Evolutionary conservation across 176 grass and related monocot genomes (phyloP).

Genomic region (Musa itinerans): DNA sequence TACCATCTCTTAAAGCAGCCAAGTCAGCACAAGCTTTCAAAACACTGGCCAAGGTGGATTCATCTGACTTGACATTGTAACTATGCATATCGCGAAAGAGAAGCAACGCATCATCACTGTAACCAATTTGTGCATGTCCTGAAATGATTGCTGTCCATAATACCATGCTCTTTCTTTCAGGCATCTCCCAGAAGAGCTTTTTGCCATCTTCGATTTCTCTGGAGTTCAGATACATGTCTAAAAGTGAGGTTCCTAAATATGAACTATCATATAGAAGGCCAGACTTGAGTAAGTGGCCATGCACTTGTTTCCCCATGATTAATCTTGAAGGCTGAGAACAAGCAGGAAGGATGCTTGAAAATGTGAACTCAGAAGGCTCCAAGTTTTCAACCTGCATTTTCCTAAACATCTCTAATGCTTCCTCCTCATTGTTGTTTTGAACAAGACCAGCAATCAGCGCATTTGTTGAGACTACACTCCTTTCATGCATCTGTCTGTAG

Average conservation of each 20-base stretch:
- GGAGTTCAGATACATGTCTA: slow-evolving; percentile 55
- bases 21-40: slow-evolving; percentile 57
- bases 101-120: slow-evolving; percentile 38
- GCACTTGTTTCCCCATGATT: slow-evolving; percentile 40
- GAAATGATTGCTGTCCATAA: slow-evolving; percentile 66
- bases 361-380: slow-evolving; percentile 39
- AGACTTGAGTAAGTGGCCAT: slow-evolving; percentile 43
- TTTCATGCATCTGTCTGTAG: slow-evolving; percentile 34
- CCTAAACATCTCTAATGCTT: slow-evolving; percentile 38
- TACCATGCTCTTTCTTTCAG: slow-evolving; percentile 37
- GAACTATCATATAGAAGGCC: slow-evolving; percentile 44
- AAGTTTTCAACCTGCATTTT: slow-evolving; percentile 39
- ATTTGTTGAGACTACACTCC: slow-evolving; percentile 49
- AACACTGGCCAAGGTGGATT: slow-evolving; percentile 56
- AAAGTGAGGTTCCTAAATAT: slow-evolving; percentile 34
- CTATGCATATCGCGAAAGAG: slow-evolving; percentile 54
- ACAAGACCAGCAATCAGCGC: slow-evolving; percentile 49
- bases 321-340: slow-evolving; percentile 28
- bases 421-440: slow-evolving; percentile 43
- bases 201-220: slow-evolving; percentile 48
- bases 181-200: slow-evolving; percentile 41
- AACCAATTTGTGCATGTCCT: slow-evolving; percentile 77
- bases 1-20: slow-evolving; percentile 33
- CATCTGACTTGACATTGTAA: slow-evolving; percentile 34
- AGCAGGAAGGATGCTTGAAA: slow-evolving; percentile 55